Conservation (phyloP, 257 asterid species). For the Catharanthus roseus region DNA sequence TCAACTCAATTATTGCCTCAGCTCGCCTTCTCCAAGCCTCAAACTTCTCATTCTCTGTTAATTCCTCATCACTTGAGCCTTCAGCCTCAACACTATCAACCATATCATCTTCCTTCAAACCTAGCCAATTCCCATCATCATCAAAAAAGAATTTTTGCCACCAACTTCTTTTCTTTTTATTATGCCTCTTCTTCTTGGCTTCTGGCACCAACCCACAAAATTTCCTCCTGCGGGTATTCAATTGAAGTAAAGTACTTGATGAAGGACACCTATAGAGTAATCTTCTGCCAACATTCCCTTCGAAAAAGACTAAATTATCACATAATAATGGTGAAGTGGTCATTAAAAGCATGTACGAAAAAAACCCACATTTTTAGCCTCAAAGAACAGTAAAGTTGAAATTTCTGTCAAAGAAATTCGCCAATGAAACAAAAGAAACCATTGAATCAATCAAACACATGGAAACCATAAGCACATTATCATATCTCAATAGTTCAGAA, state of each 20-base stretch:
- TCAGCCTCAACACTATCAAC: conserved; percentile 54
- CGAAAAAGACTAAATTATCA: conserved; percentile 44
- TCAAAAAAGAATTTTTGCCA: conserved; percentile 76
- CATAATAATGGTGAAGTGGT: conserved; percentile 73
- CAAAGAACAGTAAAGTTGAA: conserved; percentile 39
- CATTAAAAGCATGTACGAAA: conserved; percentile 63
- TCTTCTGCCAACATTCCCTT: conserved; percentile 21
- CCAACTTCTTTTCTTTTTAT: conserved; percentile 60
- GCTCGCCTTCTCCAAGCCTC: conserved; percentile 97
- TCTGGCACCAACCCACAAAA: conserved; percentile 45
- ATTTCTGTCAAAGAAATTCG: conserved; percentile 30
- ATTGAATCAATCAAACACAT: conserved; percentile 29
- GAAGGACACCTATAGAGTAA: conserved; percentile 28
- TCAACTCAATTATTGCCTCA: conserved; percentile 80
- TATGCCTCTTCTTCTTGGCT: conserved; percentile 57
- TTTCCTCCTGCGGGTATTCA: conserved; percentile 44
- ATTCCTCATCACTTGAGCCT: conserved; percentile 36
- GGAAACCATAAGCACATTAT: conserved; percentile 33
- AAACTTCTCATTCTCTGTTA: conserved; percentile 78
- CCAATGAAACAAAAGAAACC: conserved; percentile 21
- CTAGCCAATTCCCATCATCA: conserved; percentile 88
- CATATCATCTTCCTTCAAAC: conserved; percentile 72
- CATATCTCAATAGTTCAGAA: conserved; percentile 20
- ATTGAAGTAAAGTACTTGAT: conserved; percentile 25
- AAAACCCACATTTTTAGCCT: conserved; percentile 60